phyloP scores from a whole-genome alignment of 1,139 yeast species.

The Groenewaldozyma auringiensis region DNA sequence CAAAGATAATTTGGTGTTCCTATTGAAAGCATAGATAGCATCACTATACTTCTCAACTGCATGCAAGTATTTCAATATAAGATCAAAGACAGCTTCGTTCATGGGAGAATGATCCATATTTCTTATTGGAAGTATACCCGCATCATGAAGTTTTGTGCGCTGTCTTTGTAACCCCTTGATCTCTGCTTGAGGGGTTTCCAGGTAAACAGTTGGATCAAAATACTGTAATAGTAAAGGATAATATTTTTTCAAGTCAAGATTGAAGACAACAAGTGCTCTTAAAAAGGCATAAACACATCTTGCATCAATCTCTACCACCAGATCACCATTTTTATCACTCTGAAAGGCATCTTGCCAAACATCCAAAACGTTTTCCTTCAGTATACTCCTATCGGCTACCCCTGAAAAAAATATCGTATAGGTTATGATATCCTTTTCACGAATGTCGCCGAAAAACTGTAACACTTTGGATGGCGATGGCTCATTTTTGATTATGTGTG shows the following conservation, averaged over 20 bases:
- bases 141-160: not conserved
- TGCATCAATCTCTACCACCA: not conserved
- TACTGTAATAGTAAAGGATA: not conserved
- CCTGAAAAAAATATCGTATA: conserved; percentile 1
- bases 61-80: conserved; percentile 1
- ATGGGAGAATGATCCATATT: not conserved
- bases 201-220: conserved; percentile 1
- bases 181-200: not conserved
- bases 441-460: not conserved
- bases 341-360: not conserved
- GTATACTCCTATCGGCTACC: not conserved
- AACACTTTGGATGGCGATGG: not conserved
- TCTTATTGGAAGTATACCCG: not conserved
- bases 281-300: conserved; percentile 2
- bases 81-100: not conserved
- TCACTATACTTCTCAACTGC: not conserved
- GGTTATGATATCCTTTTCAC: not conserved
- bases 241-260: not conserved
- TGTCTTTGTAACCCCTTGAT: not conserved
- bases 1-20: not conserved
- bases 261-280: not conserved
- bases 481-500: not conserved
- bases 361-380: not conserved
- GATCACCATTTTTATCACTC: not conserved
- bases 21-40: conserved; percentile 1